These are phyloP conservation scores for Boletus holoroseus DNA, from an alignment of 1,284 basidiomycete species.

Conservation along the genomic window DNA sequence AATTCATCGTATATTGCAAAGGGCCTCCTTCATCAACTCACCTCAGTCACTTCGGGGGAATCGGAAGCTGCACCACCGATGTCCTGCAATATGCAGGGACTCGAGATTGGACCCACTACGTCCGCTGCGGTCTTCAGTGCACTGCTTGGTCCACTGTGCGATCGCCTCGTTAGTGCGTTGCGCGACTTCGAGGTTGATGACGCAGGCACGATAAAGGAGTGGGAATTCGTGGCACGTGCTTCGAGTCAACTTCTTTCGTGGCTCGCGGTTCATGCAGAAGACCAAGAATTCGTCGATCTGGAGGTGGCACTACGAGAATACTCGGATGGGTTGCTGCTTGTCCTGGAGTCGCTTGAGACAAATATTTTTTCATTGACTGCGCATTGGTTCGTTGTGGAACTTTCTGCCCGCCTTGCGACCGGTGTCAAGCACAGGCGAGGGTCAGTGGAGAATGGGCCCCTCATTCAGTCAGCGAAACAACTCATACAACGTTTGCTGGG, in stretches of 20 bases:
- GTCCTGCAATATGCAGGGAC: conserved; percentile 33
- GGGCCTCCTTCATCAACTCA: conserved; percentile 53
- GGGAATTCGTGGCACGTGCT: conserved; percentile 37
- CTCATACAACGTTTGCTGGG: conserved; percentile 51
- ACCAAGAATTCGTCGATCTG: conserved; percentile 33
- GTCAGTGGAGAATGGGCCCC: conserved; percentile 29
- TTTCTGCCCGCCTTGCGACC: conserved; percentile 40
- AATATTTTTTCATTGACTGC: conserved; percentile 40
- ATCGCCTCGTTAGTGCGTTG: conserved; percentile 39
- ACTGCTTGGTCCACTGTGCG: conserved; percentile 41
- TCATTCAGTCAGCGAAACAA: conserved; percentile 23
- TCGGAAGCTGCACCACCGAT: conserved; percentile 25
- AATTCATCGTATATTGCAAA: conserved; percentile 48
- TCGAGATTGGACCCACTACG: conserved; percentile 41
- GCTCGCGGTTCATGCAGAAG: conserved; percentile 34
- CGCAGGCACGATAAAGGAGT: conserved; percentile 32
- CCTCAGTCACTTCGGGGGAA: conserved; percentile 34
- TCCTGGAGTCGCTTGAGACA: conserved; percentile 36
- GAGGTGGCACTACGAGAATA: conserved; percentile 36
- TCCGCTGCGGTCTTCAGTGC: conserved; percentile 35
- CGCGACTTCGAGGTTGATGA: conserved; percentile 25
- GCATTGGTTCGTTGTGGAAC: conserved; percentile 61
- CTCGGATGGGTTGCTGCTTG: conserved; percentile 37
- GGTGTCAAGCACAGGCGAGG: conserved; percentile 26
- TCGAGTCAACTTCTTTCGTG: conserved; percentile 42